These are phyloP conservation scores for Paracoccidioides lutzii DNA, from an alignment of 2,329 filamentous ascomycete genomes.

Conservation along the genomic window DNA sequence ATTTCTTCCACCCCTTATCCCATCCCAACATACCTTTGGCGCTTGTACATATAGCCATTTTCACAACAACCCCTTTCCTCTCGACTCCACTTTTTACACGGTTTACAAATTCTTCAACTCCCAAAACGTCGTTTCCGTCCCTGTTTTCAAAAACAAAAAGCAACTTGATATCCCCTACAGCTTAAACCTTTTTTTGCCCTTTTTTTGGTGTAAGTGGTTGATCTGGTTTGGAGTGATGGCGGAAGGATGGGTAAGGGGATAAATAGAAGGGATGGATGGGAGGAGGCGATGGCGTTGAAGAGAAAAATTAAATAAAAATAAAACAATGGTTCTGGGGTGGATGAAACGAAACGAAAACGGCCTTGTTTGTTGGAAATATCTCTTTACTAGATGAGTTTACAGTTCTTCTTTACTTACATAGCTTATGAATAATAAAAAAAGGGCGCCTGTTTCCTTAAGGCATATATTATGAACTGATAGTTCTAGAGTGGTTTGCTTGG, in stretches of 20 bases:
- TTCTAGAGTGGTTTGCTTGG: background rate
- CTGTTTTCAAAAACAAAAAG: no score
- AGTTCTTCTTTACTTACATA: background rate
- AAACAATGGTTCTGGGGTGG: background rate
- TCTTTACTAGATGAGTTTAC: background rate
- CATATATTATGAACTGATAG: background rate
- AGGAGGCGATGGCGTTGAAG: background rate
- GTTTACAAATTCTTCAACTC: no score
- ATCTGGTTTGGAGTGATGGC: no score
- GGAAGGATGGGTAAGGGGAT: no score
- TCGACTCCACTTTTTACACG: background rate
- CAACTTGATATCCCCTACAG: no score
- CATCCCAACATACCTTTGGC: background rate
- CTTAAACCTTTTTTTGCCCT: background rate
- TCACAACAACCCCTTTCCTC: background rate
- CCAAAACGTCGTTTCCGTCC: no score
- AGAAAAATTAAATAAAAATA: background rate
- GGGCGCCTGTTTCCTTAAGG: slow-evolving; percentile 14
- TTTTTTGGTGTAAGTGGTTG: background rate
- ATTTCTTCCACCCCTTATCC: background rate
- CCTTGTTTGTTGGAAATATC: background rate
- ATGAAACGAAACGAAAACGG: background rate
- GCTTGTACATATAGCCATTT: background rate
- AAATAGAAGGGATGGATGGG: slow-evolving; percentile 1
- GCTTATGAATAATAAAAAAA: background rate